Conservation (phyloP, 2,329 filamentous ascomycete genomes). For the Coniochaeta sp. region DNA sequence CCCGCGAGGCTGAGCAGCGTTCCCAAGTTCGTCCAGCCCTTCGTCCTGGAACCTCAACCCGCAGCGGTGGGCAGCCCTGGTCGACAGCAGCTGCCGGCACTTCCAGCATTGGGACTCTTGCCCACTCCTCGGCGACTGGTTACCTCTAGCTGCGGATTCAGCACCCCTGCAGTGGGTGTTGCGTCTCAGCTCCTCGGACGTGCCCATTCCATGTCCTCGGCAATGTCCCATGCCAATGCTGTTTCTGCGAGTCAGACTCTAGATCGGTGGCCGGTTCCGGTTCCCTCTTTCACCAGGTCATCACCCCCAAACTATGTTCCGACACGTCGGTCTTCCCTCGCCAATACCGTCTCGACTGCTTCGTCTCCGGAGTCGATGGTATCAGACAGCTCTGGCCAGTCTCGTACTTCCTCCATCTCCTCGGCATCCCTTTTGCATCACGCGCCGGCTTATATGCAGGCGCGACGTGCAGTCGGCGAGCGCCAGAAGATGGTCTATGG, state of each 20-base stretch:
- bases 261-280: constrained; percentile 42
- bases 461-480: not conserved
- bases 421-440: constrained; percentile 52
- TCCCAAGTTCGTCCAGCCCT: not conserved
- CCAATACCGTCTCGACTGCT: constrained; percentile 53
- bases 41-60: constrained; percentile 42
- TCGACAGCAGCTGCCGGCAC: constrained; percentile 26
- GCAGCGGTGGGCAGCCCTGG: constrained; percentile 33
- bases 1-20: constrained; percentile 17
- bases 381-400: constrained; percentile 53
- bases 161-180: constrained; percentile 53
- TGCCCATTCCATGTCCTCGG: constrained; percentile 50
- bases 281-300: constrained; percentile 11
- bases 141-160: constrained; percentile 40
- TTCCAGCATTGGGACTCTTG: constrained; percentile 46
- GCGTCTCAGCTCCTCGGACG: constrained; percentile 40
- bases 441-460: constrained; percentile 33
- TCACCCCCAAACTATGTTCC: constrained; percentile 45
- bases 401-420: constrained; percentile 58
- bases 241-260: constrained; percentile 37
- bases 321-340: constrained; percentile 53
- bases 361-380: constrained; percentile 63
- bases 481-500: not conserved
- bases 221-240: constrained; percentile 47
- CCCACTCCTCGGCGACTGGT: constrained; percentile 51